These are phyloP conservation scores for Bisporella sp. DNA, from an alignment of 2,329 filamentous ascomycete species.

Conservation along the genomic window DNA sequence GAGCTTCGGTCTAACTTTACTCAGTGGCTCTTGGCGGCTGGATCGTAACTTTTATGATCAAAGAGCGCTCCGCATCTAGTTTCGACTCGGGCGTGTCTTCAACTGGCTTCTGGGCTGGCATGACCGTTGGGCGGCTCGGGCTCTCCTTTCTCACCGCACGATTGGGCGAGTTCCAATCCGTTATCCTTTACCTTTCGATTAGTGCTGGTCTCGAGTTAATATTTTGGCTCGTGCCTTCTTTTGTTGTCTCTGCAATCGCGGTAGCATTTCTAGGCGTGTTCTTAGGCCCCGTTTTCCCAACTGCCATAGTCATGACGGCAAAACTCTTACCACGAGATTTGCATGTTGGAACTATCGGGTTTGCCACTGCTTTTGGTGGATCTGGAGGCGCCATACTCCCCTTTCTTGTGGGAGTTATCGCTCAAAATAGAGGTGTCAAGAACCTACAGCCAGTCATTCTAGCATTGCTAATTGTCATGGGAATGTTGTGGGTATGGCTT, in stretches of 20 bases:
- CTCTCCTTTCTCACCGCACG: conserved; percentile 71
- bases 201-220: conserved; percentile 60
- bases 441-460: conserved; percentile 51
- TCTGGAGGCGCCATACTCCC: conserved; percentile 62
- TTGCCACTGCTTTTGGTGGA: conserved; percentile 71
- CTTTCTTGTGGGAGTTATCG: conserved; percentile 62
- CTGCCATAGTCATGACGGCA: conserved; percentile 64
- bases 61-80: conserved; percentile 58
- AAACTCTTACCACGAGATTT: conserved; percentile 66
- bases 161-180: conserved; percentile 63
- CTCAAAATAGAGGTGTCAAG: conserved; percentile 47
- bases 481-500: conserved; percentile 11
- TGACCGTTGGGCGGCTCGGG: conserved; percentile 66
- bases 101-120: conserved; percentile 78
- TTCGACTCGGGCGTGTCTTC: conserved; percentile 71
- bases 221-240: conserved; percentile 76
- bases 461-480: conserved; percentile 33
- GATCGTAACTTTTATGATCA: conserved; percentile 85
- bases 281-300: conserved; percentile 72
- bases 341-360: conserved; percentile 76
- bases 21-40: conserved; percentile 66
- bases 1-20: conserved; percentile 38
- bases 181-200: conserved; percentile 55
- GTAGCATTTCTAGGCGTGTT: conserved; percentile 72
- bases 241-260: conserved; percentile 65